Evolutionary conservation across 805 yeast genomes (phyloP).

Genomic region (Zygosaccharomyces gambellarensis): DNA sequence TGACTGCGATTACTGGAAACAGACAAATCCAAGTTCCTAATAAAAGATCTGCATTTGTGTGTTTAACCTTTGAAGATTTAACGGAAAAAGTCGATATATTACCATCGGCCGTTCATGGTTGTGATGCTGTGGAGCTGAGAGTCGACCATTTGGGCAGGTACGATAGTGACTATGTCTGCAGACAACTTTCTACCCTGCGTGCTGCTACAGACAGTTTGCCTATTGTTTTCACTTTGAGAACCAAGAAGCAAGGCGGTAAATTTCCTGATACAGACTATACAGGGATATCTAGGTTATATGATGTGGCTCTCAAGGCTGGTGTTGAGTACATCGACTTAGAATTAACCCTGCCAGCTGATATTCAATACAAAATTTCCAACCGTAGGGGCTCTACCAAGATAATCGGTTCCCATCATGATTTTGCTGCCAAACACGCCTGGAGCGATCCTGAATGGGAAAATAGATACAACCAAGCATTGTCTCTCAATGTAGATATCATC

Average conservation of each 20-base stretch:
- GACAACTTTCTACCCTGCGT: conserved; percentile 68
- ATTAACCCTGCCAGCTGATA: conserved; percentile 55
- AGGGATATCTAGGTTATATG: conserved; percentile 46
- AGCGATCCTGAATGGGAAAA: conserved; percentile 65
- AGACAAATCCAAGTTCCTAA: conserved; percentile 30
- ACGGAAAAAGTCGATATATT: conserved; percentile 42
- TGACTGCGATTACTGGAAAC: conserved; percentile 59
- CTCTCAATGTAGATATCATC: conserved; percentile 63
- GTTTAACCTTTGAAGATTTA: conserved; percentile 65
- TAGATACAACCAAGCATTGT: conserved; percentile 61
- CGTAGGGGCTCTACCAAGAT: conserved; percentile 59
- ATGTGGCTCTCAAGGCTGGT: conserved; percentile 68
- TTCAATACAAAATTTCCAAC: conserved; percentile 48
- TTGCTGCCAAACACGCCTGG: conserved; percentile 61
- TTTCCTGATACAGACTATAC: conserved; percentile 58
- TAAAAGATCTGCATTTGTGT: conserved; percentile 60
- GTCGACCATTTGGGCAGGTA: conserved; percentile 61
- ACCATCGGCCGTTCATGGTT: conserved; percentile 57
- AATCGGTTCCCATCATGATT: conserved; percentile 81
- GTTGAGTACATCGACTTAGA: conserved; percentile 80
- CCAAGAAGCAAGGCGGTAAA: conserved; percentile 74
- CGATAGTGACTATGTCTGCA: conserved; percentile 55
- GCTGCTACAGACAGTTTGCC: conserved; percentile 59
- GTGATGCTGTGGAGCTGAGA: conserved; percentile 77
- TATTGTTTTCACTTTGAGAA: conserved; percentile 74